Evolutionary conservation across 2,329 filamentous ascomycete species (phyloP), one percentile per base, ranked within the genome.

Genomic region (Rhexocercosporidium sp.): DNA sequence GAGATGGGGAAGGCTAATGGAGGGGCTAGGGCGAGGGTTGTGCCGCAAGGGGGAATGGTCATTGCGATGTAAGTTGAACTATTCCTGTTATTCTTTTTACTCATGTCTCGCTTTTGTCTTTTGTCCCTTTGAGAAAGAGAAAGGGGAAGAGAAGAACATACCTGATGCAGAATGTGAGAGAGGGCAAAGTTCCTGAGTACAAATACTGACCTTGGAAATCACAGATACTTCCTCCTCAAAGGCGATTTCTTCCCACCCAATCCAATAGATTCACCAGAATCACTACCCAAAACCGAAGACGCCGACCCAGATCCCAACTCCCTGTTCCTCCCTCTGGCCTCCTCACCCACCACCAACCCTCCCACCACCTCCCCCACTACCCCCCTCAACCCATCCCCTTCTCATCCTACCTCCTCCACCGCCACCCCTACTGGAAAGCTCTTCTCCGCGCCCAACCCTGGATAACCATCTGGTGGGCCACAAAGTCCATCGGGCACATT

Each of bases 1-100:
- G 53, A 56, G 53, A n/a, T 56, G 53, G 31, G 20, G 7, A 56
- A 56, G n/a, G 53, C 29, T 1, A 56, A 56, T 56, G n/a, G 18
- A 18, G n/a, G 20, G 53, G 53, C 16, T 27, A 34, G 53, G 18
- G 18, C 29, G 18, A 56, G 16, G 31, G 31, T 56, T 27, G 31
- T 56, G 18, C 31, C 53, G 31, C 18, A 56, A 18, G 53, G 53
- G 8, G 53, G 18, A 1, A 56, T 56, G 53, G 29, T 16, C 6
- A 11, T 56, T 20, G 31, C 53, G 11, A 56, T 56, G 53, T 39
- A 6, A 37, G 53, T n/a, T n/a, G n/a, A n/a, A n/a, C n/a, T n/a
- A n/a, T n/a, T n/a, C n/a, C n/a, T n/a, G n/a, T n/a, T n/a, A n/a
- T n/a, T n/a, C n/a, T n/a, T n/a, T n/a, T n/a, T n/a, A n/a, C n/a